A percentile compares a stretch with the other conserved stretches of the same genome.
phyloP scores from a whole-genome alignment of 257 asterid genomes.

The Plectranthus barbatus region DNA sequence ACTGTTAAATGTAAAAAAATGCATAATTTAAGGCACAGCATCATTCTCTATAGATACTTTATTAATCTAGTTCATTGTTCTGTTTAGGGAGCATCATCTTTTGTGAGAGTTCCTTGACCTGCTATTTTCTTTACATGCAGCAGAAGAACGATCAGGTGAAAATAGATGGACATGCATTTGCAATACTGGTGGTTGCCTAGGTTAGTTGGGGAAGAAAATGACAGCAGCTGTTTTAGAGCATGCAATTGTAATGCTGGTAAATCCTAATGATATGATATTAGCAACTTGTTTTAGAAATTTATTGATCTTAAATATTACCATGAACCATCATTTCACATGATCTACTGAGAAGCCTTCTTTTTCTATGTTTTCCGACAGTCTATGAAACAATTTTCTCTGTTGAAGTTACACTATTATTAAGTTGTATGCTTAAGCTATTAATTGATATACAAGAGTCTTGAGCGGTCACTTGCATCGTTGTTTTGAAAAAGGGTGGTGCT shows the following conservation, averaged over 20 bases:
- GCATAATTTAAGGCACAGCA: too few relatives aligned
- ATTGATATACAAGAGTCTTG: background rate
- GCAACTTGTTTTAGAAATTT: background rate
- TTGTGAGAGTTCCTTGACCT: background rate
- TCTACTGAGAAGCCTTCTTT: background rate
- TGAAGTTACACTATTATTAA: background rate
- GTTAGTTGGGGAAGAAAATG: slow-evolving; percentile 37
- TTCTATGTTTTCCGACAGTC: too few relatives aligned
- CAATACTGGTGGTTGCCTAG: slow-evolving; percentile 51
- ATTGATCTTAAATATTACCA: background rate
- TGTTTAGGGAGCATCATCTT: background rate
- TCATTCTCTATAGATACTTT: too few relatives aligned
- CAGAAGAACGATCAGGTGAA: slow-evolving; percentile 42
- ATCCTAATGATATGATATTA: background rate
- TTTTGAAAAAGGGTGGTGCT: background rate
- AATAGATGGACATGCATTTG: slow-evolving; percentile 68
- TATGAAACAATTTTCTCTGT: too few relatives aligned
- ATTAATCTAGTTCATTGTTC: background rate
- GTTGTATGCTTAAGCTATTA: too few relatives aligned
- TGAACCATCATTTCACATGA: background rate
- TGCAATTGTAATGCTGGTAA: slow-evolving; percentile 83
- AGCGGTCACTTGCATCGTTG: slow-evolving; percentile 1
- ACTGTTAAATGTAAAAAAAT: too few relatives aligned
- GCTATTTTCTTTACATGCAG: slow-evolving; percentile 16
- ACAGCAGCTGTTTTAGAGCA: slow-evolving; percentile 55